Base-by-base conservation (phyloP, 345 rosid species). In the Litchi chinensis region DNA sequence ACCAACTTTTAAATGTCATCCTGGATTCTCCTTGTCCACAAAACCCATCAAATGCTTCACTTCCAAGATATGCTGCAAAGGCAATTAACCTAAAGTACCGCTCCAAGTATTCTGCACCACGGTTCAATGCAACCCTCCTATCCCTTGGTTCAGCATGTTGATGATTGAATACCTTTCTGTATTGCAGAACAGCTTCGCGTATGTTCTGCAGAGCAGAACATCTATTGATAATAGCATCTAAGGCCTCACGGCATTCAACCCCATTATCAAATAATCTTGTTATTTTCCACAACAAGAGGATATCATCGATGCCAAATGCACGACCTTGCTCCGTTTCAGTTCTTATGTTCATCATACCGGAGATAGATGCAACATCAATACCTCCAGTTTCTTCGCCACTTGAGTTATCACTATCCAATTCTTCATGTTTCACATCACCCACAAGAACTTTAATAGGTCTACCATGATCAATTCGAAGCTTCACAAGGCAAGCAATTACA, bases 171-270 rank as follows among this genome's bases (percentile, higher is more conserved):
- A 84, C 87, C 84, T 90, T 95, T 79, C 98, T 88, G 87, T 95
- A 93, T 37, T 85, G 87, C 76, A 95, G 83, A 81, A 95, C 98
- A 77, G 99, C 99, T 86, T 90, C 86, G n/a, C 97, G 97, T 37
- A 95, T 92, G 87, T 95, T 95, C 85, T 95, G 98, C 80, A 95
- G 83, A 44, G 97, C 99, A 76, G 99, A 93, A 78, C 98, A 95
- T 87, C 98, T 89, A 83, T 95, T 97, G 54, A 95, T 92, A 74
- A 93, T 87, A 68, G 98, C 91, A 89, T 95, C 99, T 71, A 95
- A 83, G 41, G 98, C 98, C 79, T 92, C 97, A 44, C 99, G 93
- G 66, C 96, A 91, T 83, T 95, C 95, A 73, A 89, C 89, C 44
- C 97, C 99, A 83, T 93, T 91, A 60, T 92, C 97, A 81, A 95